Percentiles rank a stretch among this genome's conserved stretches.
These are phyloP conservation scores for Melastoma malabathricum DNA, from an alignment of 345 rosid genomes.

Conservation along the genomic window DNA sequence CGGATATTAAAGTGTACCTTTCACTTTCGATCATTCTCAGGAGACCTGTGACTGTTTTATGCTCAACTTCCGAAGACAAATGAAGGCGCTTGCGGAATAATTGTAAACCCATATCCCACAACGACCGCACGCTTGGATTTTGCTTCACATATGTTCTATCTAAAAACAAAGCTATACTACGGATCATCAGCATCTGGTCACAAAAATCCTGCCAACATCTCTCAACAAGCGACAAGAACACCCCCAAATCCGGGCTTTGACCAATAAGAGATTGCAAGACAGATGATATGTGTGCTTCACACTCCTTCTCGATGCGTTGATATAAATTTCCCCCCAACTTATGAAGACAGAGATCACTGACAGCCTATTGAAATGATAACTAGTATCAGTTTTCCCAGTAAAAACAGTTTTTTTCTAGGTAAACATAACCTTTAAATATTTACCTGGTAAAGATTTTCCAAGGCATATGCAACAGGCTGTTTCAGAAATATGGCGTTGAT, in stretches of 20 bases:
- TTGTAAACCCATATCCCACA: constrained; percentile 99
- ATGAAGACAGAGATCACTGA: constrained; percentile 76
- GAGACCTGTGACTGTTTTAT: constrained; percentile 89
- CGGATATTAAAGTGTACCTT: constrained; percentile 33
- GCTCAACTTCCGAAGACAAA: constrained; percentile 74
- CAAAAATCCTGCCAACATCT: constrained; percentile 95
- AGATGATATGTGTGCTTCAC: constrained; percentile 65
- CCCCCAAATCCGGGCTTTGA: constrained; percentile 86
- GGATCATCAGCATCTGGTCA: constrained; percentile 91
- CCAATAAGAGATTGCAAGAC: constrained; percentile 74
- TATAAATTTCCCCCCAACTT: constrained; percentile 89
- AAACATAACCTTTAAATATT: too few relatives aligned
- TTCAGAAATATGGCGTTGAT: constrained; percentile 87
- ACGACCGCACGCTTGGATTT: constrained; percentile 69
- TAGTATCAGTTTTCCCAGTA: too few relatives aligned
- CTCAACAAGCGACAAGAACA: constrained; percentile 82
- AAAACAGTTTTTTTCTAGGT: too few relatives aligned
- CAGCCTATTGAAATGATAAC: constrained; percentile 87
- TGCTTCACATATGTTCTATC: constrained; percentile 93
- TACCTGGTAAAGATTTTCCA: constrained; percentile 89
- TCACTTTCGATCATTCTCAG: constrained; percentile 88
- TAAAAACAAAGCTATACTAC: constrained; percentile 83
- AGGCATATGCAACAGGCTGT: constrained; percentile 52
- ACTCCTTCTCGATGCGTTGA: constrained; percentile 74
- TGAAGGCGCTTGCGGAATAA: constrained; percentile 88